phyloP scores from a whole-genome alignment of 108 stramenopile genomes.

The Nitzschia inconspicua region DNA sequence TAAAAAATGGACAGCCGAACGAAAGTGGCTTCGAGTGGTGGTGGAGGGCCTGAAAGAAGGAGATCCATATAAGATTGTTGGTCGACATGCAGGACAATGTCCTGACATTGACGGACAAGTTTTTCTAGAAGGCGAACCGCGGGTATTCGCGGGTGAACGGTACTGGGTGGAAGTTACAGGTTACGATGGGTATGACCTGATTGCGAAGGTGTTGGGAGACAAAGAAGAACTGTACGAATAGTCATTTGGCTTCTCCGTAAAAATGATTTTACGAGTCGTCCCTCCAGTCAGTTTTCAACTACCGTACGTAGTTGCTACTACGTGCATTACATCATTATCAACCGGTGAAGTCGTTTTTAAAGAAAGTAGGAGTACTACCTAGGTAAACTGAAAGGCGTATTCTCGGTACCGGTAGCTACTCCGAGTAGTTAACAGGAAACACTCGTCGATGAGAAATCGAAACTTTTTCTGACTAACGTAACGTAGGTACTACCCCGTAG shows the following conservation, averaged over 20 bases:
- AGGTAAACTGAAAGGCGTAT: no score
- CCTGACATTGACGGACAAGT: slow-evolving; percentile 47
- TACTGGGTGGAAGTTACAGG: slow-evolving; percentile 39
- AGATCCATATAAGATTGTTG: slow-evolving; percentile 18
- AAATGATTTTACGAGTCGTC: no score
- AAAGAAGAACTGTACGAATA: neutral
- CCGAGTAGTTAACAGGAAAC: no score
- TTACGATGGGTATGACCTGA: slow-evolving; percentile 38
- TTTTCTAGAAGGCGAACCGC: slow-evolving; percentile 22
- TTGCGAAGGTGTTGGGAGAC: slow-evolving; percentile 21
- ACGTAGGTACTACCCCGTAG: no score
- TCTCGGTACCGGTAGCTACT: no score
- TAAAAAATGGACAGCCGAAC: slow-evolving; percentile 9
- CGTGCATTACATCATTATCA: neutral
- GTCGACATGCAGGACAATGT: slow-evolving; percentile 46
- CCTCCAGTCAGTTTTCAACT: no score
- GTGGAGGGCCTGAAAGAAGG: slow-evolving; percentile 29
- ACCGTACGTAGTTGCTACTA: no score
- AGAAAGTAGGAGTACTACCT: neutral
- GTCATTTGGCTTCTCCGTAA: no score
- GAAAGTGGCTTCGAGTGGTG: slow-evolving; percentile 24
- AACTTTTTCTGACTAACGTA: no score
- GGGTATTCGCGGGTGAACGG: slow-evolving; percentile 29
- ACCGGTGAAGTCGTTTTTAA: neutral
- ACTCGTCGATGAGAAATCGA: no score